Conservation (phyloP, 1,139 yeast genomes). For the Blastobotrys ciferrii region DNA sequence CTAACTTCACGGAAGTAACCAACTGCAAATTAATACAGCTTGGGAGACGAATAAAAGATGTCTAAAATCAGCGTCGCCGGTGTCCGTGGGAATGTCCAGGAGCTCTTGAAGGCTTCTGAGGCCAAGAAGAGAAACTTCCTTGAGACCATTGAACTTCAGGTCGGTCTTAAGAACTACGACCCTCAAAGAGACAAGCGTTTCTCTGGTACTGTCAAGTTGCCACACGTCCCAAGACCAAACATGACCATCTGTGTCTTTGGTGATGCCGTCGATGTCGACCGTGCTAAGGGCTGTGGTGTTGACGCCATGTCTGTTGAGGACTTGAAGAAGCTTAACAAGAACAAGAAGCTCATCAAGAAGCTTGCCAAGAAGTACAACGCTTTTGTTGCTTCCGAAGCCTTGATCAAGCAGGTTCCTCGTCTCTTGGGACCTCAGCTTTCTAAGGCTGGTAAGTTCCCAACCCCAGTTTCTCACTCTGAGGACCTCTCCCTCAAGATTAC, state of each 20-base stretch:
- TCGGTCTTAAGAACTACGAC: slow-evolving; percentile 99
- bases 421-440: slow-evolving; percentile 99
- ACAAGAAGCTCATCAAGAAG: slow-evolving; percentile 99
- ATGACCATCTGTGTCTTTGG: slow-evolving; percentile 99
- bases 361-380: slow-evolving; percentile 99
- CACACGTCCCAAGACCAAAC: slow-evolving; percentile 99
- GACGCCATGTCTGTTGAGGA: slow-evolving; percentile 99
- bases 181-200: slow-evolving; percentile 99
- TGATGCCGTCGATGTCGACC: slow-evolving; percentile 99
- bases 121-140: slow-evolving; percentile 99
- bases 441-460: slow-evolving; percentile 99
- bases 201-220: slow-evolving; percentile 99
- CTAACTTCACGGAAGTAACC: slow-evolving; percentile 16
- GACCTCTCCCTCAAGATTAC: slow-evolving; percentile 94
- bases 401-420: slow-evolving; percentile 99
- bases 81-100: slow-evolving; percentile 96
- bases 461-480: slow-evolving; percentile 99
- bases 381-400: slow-evolving; percentile 98
- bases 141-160: slow-evolving; percentile 99
- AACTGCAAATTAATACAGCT: slow-evolving; percentile 22
- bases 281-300: slow-evolving; percentile 99
- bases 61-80: slow-evolving; percentile 90
- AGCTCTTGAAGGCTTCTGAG: slow-evolving; percentile 89
- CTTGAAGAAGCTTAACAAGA: slow-evolving; percentile 99
- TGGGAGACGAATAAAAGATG: slow-evolving; percentile 56